Base-by-base conservation (phyloP, 352 stramenopile species). In the Poterioochromonas sp. region DNA sequence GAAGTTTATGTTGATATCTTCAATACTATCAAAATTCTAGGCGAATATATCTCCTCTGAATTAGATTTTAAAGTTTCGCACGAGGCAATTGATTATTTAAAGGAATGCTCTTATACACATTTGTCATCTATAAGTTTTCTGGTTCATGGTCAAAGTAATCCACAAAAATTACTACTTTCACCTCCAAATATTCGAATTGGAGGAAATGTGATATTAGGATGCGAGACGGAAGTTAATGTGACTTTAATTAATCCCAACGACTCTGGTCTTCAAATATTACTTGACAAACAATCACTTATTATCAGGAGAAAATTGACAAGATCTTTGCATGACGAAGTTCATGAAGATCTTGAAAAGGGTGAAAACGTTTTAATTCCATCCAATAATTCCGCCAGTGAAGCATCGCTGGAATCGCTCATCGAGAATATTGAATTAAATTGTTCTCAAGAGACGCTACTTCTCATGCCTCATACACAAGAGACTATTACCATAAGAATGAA, bases 11-110 rank as follows among this genome's bases (percentile, higher is more conserved):
- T 64, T 20, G 47, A 78, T 69, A 37, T 47, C 8, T 5, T 32
- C 22, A 78, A 65, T 78, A 26, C 18, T 15, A 1, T 69, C 8
- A 44, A 29, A 29, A 26, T 78, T 22, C 47, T 78, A 29, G 71
- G 71, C 3, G 26, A 15, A 29, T n/a, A 26, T 8, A 68, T 78
- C 22, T 37, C 5, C n/a, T 41, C n/a, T n/a, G 1, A 69, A 53
- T 51, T 78, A 11, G 47, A 78, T 44, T 2, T 43, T 34, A 69
- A 78, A 39, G 71, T 78, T 11, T 41, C 12, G 34, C 71, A 78
- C 29, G 71, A 78, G 32, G 71, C 71, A 8, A 29, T 78, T 29
- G 71, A 78, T 12, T 78, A 68, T 44, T 26, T 78, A 15, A 63
- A 78, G 34, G 47, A 65, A 32, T 69, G 34, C 34, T 32, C 47